These are phyloP conservation scores for Pseudohyphozyma bogoriensis DNA, from an alignment of 768 basidiomycete species.

Conservation along the genomic window DNA sequence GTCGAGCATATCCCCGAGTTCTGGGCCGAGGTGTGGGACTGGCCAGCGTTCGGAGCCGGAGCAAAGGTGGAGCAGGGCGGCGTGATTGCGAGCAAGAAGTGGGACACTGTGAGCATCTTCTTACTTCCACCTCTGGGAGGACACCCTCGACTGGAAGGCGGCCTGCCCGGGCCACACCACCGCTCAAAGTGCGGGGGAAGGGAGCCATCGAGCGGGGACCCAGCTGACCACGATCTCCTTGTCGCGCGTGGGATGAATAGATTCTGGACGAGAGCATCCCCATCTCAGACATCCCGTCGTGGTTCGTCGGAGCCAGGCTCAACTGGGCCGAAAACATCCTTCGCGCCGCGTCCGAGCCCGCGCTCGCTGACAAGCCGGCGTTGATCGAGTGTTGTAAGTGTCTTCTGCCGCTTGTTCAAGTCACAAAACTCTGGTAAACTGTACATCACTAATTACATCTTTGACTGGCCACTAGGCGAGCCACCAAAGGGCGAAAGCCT, in stretches of 20 bases:
- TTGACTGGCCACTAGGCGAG: conserved; percentile 36
- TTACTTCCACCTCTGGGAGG: no score
- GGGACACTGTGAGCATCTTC: not conserved
- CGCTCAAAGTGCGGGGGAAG: not conserved
- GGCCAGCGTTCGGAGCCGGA: conserved; percentile 50
- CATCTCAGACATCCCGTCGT: conserved; percentile 56
- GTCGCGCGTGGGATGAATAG: no score
- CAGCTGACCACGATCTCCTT: not conserved
- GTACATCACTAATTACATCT: not conserved
- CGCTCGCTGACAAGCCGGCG: conserved; percentile 46
- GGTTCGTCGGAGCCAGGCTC: conserved; percentile 58
- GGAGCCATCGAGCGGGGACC: not conserved
- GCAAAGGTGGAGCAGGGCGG: conserved; percentile 46
- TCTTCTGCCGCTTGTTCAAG: not conserved
- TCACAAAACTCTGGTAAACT: not conserved
- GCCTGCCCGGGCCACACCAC: no score
- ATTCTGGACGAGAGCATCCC: no score
- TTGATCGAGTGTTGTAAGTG: conserved; percentile 60
- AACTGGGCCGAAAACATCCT: conserved; percentile 82
- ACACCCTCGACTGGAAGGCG: no score
- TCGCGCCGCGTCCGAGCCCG: conserved; percentile 44
- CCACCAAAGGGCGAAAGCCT: conserved; percentile 32
- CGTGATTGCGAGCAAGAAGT: not conserved
- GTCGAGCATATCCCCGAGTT: conserved; percentile 51
- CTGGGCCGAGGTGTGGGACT: conserved; percentile 68